These are phyloP conservation scores for Oryza meridionalis DNA, from an alignment of 176 grass and related monocot genomes.

Conservation along the genomic window DNA sequence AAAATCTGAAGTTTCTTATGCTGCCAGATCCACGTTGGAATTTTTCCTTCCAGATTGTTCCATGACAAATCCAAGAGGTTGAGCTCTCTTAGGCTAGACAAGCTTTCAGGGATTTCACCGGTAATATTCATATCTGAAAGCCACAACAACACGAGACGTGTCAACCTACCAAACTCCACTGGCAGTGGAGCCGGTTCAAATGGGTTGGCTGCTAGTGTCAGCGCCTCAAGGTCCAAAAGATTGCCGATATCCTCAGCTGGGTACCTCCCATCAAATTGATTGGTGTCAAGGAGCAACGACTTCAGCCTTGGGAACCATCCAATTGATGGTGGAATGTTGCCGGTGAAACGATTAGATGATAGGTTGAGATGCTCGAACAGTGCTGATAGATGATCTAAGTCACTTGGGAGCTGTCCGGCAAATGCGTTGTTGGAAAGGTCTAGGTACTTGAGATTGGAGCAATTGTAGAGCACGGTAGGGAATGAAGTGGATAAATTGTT, in stretches of 20 bases:
- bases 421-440: conserved; percentile 63
- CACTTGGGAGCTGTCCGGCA: conserved; percentile 31
- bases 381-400: conserved; percentile 43
- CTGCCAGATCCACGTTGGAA: conserved; percentile 55
- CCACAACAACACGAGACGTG: conserved; percentile 40
- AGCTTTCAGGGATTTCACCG: conserved; percentile 43
- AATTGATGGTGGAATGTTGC: conserved; percentile 46
- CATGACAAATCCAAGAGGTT: neutral
- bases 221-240: conserved; percentile 20
- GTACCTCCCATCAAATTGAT: conserved; percentile 54
- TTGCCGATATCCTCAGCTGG: conserved; percentile 39
- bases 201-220: conserved; percentile 47
- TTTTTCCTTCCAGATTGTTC: conserved; percentile 47
- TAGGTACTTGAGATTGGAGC: conserved; percentile 36
- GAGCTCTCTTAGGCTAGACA: conserved; percentile 40
- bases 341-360: conserved; percentile 44
- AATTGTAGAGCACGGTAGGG: conserved; percentile 52
- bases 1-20: conserved; percentile 33
- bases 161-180: conserved; percentile 47
- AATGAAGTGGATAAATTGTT: conserved; percentile 51
- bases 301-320: conserved; percentile 36
- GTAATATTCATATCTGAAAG: conserved; percentile 38
- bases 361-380: conserved; percentile 49
- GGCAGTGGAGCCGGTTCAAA: conserved; percentile 43
- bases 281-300: conserved; percentile 32